These are phyloP conservation scores for Daldinia bambusicola DNA, from an alignment of 495 filamentous ascomycete species.

Conservation along the genomic window DNA sequence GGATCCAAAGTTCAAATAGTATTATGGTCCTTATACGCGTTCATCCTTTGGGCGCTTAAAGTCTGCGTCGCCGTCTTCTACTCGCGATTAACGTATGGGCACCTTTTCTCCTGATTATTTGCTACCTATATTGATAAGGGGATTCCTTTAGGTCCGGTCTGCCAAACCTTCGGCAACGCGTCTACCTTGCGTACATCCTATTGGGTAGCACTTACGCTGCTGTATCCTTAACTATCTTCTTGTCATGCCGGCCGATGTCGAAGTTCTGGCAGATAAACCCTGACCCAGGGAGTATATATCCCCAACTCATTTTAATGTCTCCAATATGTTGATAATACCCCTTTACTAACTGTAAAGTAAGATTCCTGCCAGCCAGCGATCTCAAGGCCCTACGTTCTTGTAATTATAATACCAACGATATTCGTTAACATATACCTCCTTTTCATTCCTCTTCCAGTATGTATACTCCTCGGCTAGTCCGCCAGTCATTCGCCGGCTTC, in stretches of 20 bases:
- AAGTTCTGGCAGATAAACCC: slow-evolving; percentile 70
- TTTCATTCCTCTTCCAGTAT: slow-evolving; percentile 63
- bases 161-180: no score
- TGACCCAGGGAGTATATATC: slow-evolving; percentile 58
- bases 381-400: slow-evolving; percentile 58
- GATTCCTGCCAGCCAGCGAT: slow-evolving; percentile 16
- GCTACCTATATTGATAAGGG: no score
- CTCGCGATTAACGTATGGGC: slow-evolving; percentile 67
- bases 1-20: slow-evolving; percentile 18
- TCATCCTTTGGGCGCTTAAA: slow-evolving; percentile 68
- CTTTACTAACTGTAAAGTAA: slow-evolving; percentile 17
- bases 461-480: no score
- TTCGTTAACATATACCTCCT: slow-evolving; percentile 64
- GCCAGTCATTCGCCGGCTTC: neutral
- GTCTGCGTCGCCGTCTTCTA: slow-evolving; percentile 69
- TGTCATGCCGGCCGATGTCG: slow-evolving; percentile 63
- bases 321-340: no score
- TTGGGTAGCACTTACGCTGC: slow-evolving; percentile 62
- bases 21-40: slow-evolving; percentile 55
- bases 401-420: slow-evolving; percentile 59
- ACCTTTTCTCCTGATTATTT: slow-evolving; percentile 48
- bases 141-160: no score
- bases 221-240: slow-evolving; percentile 63
- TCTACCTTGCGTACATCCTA: no score
- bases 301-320: neutral